A percentile compares a stretch with the other conserved stretches of the same genome.
Evolutionary conservation across 192 early-diverging fungal species (phyloP).

Genomic region (Podila horticola): DNA sequence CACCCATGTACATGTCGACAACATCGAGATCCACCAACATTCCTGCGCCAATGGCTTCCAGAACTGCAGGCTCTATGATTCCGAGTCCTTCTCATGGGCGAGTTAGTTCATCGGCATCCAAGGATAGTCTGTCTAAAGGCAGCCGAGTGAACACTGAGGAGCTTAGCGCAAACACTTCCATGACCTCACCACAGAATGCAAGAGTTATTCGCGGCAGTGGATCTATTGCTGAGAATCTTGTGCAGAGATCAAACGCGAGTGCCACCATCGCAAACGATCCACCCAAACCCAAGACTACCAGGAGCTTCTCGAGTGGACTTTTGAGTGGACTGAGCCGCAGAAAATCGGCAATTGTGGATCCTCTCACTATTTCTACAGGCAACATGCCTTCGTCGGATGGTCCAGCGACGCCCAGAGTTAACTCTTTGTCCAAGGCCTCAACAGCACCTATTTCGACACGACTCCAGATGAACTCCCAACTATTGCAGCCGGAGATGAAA

Average conservation of each 20-base stretch:
- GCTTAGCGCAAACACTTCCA: not conserved
- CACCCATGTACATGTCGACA: constrained; percentile 53
- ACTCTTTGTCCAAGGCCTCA: constrained; percentile 21
- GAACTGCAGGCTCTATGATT: constrained; percentile 46
- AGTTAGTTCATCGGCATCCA: constrained; percentile 24
- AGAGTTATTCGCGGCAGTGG: constrained; percentile 22
- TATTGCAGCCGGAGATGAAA: constrained; percentile 25
- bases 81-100: constrained; percentile 41
- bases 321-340: constrained; percentile 38
- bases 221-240: not conserved
- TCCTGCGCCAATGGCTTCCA: constrained; percentile 34
- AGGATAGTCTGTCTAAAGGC: constrained; percentile 18
- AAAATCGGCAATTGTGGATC: constrained; percentile 31
- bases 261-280: not conserved
- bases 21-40: constrained; percentile 24
- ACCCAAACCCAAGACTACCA: constrained; percentile 30
- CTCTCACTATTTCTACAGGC: constrained; percentile 30
- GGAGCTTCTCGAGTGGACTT: constrained; percentile 43
- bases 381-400: not conserved
- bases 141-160: constrained; percentile 12
- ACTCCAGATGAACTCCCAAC: constrained; percentile 13
- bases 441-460: constrained; percentile 21
- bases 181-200: constrained; percentile 11
- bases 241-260: constrained; percentile 7
- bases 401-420: constrained; percentile 8